Evolutionary conservation across 2,329 filamentous ascomycete genomes (phyloP), one percentile per base, ranked within the genome.

Genomic region (Colletotrichum paranaense): DNA sequence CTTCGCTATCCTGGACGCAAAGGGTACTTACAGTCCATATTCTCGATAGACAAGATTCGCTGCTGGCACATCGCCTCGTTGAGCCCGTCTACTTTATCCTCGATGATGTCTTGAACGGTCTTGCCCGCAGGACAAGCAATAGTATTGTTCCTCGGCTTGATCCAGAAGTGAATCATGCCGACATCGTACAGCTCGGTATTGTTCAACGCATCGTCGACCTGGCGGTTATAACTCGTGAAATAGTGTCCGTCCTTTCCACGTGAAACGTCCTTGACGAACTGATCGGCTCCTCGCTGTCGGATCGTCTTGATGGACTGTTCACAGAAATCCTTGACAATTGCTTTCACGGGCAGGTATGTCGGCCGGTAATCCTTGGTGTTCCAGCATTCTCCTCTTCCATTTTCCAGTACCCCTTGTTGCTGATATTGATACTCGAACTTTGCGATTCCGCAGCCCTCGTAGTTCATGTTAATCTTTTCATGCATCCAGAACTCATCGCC

Each of bases 201-300:
- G 7, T 62, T 62, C n/a, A 14, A 8, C 8, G 65, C 12, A 14
- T 26, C 28, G 57, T 16, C 24, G 2, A 72, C 57, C 4, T 30
- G 12, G 19, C 65, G 69, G 69, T 68, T 63, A 30, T 72, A 72
- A n/a, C 68, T 66, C 6, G 65, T 72, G 64, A 65, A 72, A 19
- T 62, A 72, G 19, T 49, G 68, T 9, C 69, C 69, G 26, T 52
- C 52, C 12, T 59, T 30, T 9, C 42, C 42, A 49, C 8, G 19
- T 28, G 12, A 19, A 7, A 22, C 32, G 19, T 46, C 24, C 22
- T 49, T 11, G 42, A 59, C 42, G 24, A 72, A 72, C 5, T 49
- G 6, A 30, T 24, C 32, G 28, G 35, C 38, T 2, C 58, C 58
- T 19, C 19, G 26, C 4, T 62, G 16, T 2, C 28, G 14, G 4